Evolutionary conservation across 306 rosid species (phyloP).

Genomic region (Macrotyloma uniflorum): DNA sequence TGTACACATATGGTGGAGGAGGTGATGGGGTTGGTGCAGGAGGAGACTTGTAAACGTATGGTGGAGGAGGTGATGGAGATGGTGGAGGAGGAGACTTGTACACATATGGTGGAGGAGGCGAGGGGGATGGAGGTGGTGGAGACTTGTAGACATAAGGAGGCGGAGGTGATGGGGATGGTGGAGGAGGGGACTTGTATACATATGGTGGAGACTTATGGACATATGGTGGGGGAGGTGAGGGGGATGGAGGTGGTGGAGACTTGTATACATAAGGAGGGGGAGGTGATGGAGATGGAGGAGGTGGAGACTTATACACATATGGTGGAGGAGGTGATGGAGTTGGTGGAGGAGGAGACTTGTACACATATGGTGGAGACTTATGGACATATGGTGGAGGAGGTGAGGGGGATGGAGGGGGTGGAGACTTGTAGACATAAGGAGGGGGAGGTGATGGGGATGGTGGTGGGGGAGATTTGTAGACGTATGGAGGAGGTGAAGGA

Average conservation of each 20-base stretch:
- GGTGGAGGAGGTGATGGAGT: no score
- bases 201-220: constrained; percentile 35
- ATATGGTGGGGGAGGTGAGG: not conserved
- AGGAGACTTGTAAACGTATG: not conserved
- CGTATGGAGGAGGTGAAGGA: no score
- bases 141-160: not conserved
- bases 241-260: constrained; percentile 18
- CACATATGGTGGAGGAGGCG: constrained; percentile 23
- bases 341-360: no score
- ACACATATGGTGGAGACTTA: no score
- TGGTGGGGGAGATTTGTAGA: no score
- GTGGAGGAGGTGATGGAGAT: not conserved
- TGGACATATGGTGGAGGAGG: no score
- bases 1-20: not conserved
- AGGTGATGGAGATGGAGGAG: no score
- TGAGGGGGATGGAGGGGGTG: no score
- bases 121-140: constrained; percentile 19
- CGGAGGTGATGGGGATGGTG: not conserved
- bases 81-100: not conserved
- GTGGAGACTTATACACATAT: no score
- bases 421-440: no score
- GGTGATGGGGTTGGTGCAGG: constrained; percentile 2
- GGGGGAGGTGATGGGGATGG: no score
- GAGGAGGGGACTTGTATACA: constrained; percentile 11
- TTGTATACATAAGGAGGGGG: not conserved